phyloP scores from a whole-genome alignment of 2,329 filamentous ascomycete species.

The Fusarium torreyae region DNA sequence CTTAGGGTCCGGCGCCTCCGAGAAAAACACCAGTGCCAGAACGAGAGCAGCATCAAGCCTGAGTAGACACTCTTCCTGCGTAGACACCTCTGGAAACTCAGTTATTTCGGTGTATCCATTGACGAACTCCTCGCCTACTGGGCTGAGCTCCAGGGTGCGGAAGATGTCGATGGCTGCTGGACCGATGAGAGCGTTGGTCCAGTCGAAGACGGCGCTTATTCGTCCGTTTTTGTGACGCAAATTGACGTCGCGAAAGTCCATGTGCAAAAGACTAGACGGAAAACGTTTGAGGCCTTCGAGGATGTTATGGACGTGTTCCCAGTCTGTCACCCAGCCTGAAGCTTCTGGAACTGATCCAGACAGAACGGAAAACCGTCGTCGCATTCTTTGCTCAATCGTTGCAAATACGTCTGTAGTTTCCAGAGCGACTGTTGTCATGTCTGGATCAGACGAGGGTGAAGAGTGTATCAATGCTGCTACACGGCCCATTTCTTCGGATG shows the following conservation, averaged over 20 bases:
- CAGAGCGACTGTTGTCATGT: not conserved
- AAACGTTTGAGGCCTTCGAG: constrained; percentile 3
- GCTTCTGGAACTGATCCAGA: not conserved
- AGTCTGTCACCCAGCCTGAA: constrained; percentile 2
- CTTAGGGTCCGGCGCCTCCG: constrained; percentile 6
- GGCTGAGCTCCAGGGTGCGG: constrained; percentile 17
- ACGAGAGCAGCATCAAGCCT: constrained; percentile 26
- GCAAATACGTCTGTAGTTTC: constrained; percentile 1
- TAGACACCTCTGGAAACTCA: rapidly evolving
- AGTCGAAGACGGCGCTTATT: constrained; percentile 23
- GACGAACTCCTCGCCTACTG: not conserved
- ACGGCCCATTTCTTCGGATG: constrained; percentile 11
- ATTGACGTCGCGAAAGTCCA: constrained; percentile 31
- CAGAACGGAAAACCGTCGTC: constrained; percentile 6
- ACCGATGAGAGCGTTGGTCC: constrained; percentile 21
- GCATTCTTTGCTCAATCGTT: constrained; percentile 14
- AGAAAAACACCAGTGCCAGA: constrained; percentile 13
- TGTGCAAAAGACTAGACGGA: constrained; percentile 7
- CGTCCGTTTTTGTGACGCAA: not conserved
- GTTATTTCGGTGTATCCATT: rapidly evolving
- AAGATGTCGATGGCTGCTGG: constrained; percentile 20
- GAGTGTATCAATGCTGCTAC: constrained; percentile 21
- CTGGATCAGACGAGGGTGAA: rapidly evolving
- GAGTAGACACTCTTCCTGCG: not conserved
- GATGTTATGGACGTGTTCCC: not conserved